Conservation (phyloP, 768 basidiomycete genomes). For the Auricularia heimuer region DNA sequence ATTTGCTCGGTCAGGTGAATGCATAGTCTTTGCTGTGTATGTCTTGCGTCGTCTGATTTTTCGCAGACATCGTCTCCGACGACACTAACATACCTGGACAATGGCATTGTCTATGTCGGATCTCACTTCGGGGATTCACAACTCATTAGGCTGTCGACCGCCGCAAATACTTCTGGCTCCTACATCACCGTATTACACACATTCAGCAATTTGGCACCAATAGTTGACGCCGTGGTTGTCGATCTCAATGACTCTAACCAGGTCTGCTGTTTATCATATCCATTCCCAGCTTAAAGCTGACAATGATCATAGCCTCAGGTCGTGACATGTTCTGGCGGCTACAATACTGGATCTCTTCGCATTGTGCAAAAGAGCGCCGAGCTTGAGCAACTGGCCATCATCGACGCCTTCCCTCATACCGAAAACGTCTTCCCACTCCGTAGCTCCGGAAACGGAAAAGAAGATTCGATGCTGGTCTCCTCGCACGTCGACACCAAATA, state of each 20-base stretch:
- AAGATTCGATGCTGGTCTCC: constrained; percentile 45
- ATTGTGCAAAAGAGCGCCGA: constrained; percentile 76
- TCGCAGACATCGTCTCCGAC: constrained; percentile 54
- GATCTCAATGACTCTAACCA: constrained; percentile 65
- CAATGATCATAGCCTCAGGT: constrained; percentile 48
- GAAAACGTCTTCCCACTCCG: constrained; percentile 55
- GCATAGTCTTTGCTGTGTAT: not conserved
- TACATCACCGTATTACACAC: constrained; percentile 52
- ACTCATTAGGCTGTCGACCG: constrained; percentile 46
- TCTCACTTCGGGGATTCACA: constrained; percentile 80
- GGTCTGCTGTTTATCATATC: constrained; percentile 27
- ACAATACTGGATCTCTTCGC: constrained; percentile 65
- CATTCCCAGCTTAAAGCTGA: not conserved
- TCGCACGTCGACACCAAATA: constrained; percentile 38
- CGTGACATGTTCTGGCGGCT: constrained; percentile 77
- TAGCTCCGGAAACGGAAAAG: constrained; percentile 1
- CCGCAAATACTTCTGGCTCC: constrained; percentile 26
- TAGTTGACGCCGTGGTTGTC: constrained; percentile 68
- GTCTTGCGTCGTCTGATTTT: constrained; percentile 16
- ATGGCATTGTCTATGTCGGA: constrained; percentile 64
- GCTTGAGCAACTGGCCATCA: constrained; percentile 50
- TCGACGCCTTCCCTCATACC: constrained; percentile 49
- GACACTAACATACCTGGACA: constrained; percentile 59
- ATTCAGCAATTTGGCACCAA: constrained; percentile 74
- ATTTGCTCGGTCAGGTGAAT: constrained; percentile 52